Evolutionary conservation across 2,329 filamentous ascomycete genomes (phyloP), one percentile per base, ranked within the genome.

Genomic region (Hypoxylon sp.): DNA sequence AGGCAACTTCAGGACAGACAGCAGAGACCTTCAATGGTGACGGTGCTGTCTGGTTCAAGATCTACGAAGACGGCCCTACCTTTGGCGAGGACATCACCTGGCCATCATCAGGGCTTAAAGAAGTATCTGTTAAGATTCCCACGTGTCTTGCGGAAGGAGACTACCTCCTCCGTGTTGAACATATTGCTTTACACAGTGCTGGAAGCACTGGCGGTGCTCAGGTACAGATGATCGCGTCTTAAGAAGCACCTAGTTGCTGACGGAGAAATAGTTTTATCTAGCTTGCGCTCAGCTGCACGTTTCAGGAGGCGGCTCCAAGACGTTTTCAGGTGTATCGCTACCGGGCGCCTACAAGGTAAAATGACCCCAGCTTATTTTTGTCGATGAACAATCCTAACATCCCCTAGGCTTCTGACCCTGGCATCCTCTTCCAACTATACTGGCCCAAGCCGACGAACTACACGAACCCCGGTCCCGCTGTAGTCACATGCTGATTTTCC

Each of bases 151-250:
- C 76, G 3, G 67, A 73, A 0, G 77, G 77, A 19, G 71, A 78
- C 58, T 79, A 79, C 51, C 71, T 78, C n/a, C 69, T 79, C 3
- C 76, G 77, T 23, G 74, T 73, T 19, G 77, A 79, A 67, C 77
- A 79, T 48, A 73, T 78, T 32, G 77, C 65, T 6, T 69, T 79
- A 6, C 77, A 79, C 51, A 72, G 69, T 27, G 75, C 77, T 2
- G 65, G 70, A 1, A 61, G 3, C 19, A 69, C 68, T 6, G 69
- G 72, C 32, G 75, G 74, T 52, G 76, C 76, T 23, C 75, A 75
- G 67, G 71, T 74, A 69, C n/a, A 62, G 23, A 7, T 23, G 2
- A n/a, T 30, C 12, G 16, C 12, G n/a, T 30, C 12, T n/a, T 19
- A 41, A 32, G 7, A 23, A 45, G 7, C 19, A 47, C 23, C 11